phyloP scores from a whole-genome alignment of 805 yeast genomes.

The Lachancea dasiensis region DNA sequence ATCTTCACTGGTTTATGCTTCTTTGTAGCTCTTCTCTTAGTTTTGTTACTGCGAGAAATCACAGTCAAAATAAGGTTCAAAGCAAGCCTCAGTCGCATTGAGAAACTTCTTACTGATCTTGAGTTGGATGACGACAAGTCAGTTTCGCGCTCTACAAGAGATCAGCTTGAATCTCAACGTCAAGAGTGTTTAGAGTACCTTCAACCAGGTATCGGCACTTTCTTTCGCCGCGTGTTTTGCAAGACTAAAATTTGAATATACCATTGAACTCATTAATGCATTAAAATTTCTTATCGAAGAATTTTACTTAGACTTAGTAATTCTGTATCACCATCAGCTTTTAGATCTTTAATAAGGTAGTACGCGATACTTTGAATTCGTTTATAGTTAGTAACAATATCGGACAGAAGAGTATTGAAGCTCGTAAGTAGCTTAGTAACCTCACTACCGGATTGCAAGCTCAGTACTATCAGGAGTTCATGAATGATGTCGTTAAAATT shows the following conservation, averaged over 20 bases:
- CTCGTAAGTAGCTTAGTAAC: constrained; percentile 23
- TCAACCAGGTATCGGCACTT: constrained; percentile 16
- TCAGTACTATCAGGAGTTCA: constrained; percentile 32
- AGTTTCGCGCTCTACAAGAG: too few relatives aligned
- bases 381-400: constrained; percentile 38
- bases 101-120: not conserved
- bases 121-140: not conserved
- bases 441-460: constrained; percentile 22
- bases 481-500: constrained; percentile 35
- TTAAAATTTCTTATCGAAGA: constrained; percentile 17
- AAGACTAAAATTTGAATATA: constrained; percentile 21
- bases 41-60: constrained; percentile 47
- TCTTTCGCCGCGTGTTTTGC: constrained; percentile 22
- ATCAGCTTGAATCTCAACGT: not conserved
- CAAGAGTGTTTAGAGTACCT: not conserved
- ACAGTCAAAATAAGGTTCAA: constrained; percentile 39
- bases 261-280: not conserved
- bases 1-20: constrained; percentile 51
- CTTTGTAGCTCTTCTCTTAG: constrained; percentile 37
- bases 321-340: constrained; percentile 44
- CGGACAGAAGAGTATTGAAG: constrained; percentile 36
- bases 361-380: constrained; percentile 40
- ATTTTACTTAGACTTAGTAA: constrained; percentile 43
- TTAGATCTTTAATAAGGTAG: constrained; percentile 45
- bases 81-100: not conserved